Base-by-base conservation (phyloP, 345 rosid genomes). In the Brassica incana region DNA sequence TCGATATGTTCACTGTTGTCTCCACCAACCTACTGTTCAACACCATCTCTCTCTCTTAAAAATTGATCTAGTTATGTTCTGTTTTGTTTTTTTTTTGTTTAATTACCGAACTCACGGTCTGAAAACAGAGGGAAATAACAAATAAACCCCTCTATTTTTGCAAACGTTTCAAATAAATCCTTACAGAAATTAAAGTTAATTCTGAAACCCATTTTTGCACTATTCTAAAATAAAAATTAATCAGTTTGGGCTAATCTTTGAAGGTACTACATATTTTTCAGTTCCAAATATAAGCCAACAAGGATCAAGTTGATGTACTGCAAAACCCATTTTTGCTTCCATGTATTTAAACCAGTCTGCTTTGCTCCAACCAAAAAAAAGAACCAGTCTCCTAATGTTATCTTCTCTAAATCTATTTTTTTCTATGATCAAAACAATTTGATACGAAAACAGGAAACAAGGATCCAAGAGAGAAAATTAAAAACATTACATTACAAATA, bases 11-110 rank as follows among this genome's bases (percentile, higher is more conserved):
- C 20, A 94, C 97, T 15, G 90, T 84, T 8, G 82, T 69, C 79
- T 83, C 80, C 86, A 82, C 95, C 85, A 84, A 43, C 29, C 87
- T 79, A 86, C 92, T 87, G 85, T 88, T 95, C 80, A 92, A 38
- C 69, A 91, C 99, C 98, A 95, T 64, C 3, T 43, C 43, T 77
- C 15, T 23, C 73, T n/a, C n/a, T n/a, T n/a, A n/a, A 78, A 54
- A 16, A 12, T 36, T 54, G 72, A 68, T 76, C 83, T 63, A 76
- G 0, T 65, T 65, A 27, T 35, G 23, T 62, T 35, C 25, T 35
- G n/a, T n/a, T 35, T 66, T 32, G n/a, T n/a, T 35, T 15, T 3
- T 52, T 69, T 5, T 25, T 5, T 23, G 20, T 50, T 50, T 50
- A 3, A 23, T 69, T 48, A n/a, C 56, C 50, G 48, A 50, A 65